Evolutionary conservation across 1,284 basidiomycete species (phyloP).

Genomic region (Tranzscheliella williamsii): DNA sequence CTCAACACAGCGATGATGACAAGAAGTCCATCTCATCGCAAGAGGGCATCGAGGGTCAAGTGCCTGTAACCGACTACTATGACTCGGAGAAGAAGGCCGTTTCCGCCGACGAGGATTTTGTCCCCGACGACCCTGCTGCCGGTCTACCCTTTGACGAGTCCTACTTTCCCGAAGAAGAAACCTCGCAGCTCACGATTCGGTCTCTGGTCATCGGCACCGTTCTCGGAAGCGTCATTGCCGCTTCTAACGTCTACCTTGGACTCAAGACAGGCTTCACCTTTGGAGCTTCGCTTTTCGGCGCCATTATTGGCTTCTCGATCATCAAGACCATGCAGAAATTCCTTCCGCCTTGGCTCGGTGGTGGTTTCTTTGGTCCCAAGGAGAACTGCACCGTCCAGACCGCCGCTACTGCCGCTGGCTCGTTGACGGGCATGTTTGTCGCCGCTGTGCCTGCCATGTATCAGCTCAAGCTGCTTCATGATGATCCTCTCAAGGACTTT

Average conservation of each 20-base stretch:
- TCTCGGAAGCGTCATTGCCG: conserved; percentile 70
- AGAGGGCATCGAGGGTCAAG: conserved; percentile 14
- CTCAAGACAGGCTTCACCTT: conserved; percentile 71
- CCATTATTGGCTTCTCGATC: conserved; percentile 71
- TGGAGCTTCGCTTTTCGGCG: conserved; percentile 70
- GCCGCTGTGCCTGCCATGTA: conserved; percentile 73
- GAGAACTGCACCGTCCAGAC: conserved; percentile 66
- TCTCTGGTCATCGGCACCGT: conserved; percentile 69
- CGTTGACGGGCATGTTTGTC: conserved; percentile 68
- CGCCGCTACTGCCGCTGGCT: conserved; percentile 48
- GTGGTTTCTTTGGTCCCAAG: conserved; percentile 71
- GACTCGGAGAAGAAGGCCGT: conserved; percentile 34
- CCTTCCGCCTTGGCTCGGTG: conserved; percentile 66
- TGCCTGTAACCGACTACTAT: conserved; percentile 33
- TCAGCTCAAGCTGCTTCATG: conserved; percentile 60
- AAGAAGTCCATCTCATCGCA: conserved; percentile 36
- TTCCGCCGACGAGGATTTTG: conserved; percentile 25
- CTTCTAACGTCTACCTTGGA: conserved; percentile 72
- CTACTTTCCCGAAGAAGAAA: conserved; percentile 41
- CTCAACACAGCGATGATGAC: conserved; percentile 19
- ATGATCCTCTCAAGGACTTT: conserved; percentile 41
- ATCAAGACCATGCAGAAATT: conserved; percentile 68
- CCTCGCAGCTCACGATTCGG: conserved; percentile 57
- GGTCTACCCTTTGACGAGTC: conserved; percentile 39
- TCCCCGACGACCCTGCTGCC: conserved; percentile 21